phyloP scores from a whole-genome alignment of 1,139 yeast species.

The Wickerhamomyces sp. region DNA sequence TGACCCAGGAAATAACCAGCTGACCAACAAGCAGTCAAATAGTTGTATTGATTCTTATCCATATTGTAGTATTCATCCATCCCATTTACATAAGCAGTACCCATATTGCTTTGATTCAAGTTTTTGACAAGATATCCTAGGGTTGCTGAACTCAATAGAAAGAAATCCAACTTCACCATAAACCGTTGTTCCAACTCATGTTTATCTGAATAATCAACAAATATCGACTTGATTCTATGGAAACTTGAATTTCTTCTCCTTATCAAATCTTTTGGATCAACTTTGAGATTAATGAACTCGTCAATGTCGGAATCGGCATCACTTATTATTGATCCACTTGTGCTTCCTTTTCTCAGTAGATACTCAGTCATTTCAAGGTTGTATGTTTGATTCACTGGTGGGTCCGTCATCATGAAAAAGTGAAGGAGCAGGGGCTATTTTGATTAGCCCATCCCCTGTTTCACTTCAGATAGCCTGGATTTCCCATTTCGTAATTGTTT shows the following conservation, averaged over 20 bases:
- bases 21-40: slow-evolving; percentile 45
- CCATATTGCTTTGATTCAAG: slow-evolving; percentile 39
- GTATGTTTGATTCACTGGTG: neutral
- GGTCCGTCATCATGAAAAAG: neutral
- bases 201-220: slow-evolving; percentile 38
- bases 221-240: slow-evolving; percentile 4
- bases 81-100: slow-evolving; percentile 51
- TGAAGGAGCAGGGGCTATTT: neutral
- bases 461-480: too few relatives aligned
- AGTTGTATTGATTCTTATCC: slow-evolving; percentile 46
- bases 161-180: slow-evolving; percentile 37
- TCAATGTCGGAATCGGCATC: neutral
- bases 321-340: neutral
- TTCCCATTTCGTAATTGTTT: too few relatives aligned
- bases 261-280: slow-evolving; percentile 2
- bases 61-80: slow-evolving; percentile 49
- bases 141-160: slow-evolving; percentile 37
- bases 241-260: slow-evolving; percentile 7
- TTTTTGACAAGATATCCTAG: slow-evolving; percentile 34
- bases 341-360: slow-evolving; percentile 2
- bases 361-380: slow-evolving; percentile 8
- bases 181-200: slow-evolving; percentile 38
- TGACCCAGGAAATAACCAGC: slow-evolving; percentile 55
- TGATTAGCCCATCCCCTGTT: too few relatives aligned
- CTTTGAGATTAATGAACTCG: slow-evolving; percentile 7